Percentiles rank a stretch among this genome's conserved stretches.
Evolutionary conservation across 108 stramenopile genomes (phyloP).

Genomic region (Hondaea fermentalgiana): DNA sequence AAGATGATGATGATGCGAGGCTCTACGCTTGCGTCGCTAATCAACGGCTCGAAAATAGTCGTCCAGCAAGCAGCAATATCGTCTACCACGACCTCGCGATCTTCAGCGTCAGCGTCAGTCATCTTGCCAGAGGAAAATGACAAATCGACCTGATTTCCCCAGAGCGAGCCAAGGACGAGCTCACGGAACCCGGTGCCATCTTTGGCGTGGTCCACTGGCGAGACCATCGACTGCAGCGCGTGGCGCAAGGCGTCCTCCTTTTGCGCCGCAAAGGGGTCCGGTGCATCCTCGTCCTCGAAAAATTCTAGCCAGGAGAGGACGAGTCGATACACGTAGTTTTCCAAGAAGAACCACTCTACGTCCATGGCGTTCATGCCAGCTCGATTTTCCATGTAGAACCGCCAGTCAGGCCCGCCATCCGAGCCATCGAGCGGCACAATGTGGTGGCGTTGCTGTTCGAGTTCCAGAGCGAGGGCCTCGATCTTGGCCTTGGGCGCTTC

Average conservation of each 20-base stretch:
- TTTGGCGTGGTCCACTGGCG: not conserved
- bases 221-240: not conserved
- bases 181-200: not conserved
- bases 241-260: not conserved
- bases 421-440: not conserved
- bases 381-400: not conserved
- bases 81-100: not conserved
- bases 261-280: not conserved
- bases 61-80: not conserved
- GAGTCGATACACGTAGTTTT: not conserved
- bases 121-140: conserved; percentile 1
- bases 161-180: not conserved
- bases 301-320: not conserved
- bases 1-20: not conserved
- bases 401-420: conserved; percentile 7
- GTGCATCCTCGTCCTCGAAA: not conserved
- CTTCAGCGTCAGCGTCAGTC: not conserved
- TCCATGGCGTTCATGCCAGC: not conserved
- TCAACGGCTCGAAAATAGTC: not conserved
- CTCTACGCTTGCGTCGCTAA: not conserved
- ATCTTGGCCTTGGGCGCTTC: not conserved
- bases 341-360: not conserved
- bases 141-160: conserved; percentile 8
- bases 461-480: not conserved
- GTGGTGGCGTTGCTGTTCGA: not conserved